Evolutionary conservation across 345 rosid species (phyloP), one percentile per base, ranked within the genome.

Genomic region (Aegle marmelos): DNA sequence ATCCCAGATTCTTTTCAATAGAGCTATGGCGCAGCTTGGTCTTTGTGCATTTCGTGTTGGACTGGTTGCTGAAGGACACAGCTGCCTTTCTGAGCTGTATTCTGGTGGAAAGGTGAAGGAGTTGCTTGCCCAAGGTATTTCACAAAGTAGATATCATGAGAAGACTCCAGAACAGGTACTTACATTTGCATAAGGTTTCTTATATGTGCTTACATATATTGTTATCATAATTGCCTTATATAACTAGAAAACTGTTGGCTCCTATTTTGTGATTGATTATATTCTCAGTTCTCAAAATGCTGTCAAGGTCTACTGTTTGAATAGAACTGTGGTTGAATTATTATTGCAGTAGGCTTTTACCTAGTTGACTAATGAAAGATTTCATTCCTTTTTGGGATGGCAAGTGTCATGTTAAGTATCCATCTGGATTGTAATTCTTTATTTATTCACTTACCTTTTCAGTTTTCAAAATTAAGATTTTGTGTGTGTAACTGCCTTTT

Each of bases 21-120:
- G 99, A 83, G 89, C 97, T 19, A 94, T 94, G 99, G 98, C 99
- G 5, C 98, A 96, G 80, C 91, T 96, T 75, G 99, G 99, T 72
- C 88, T 96, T 28, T 96, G 99, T 82, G 95, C 98, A 21, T 94
- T 96, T 78, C 88, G 94, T 57, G 87, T 85, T 85, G 98, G 97
- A 59, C 84, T 96, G 78, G 85, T 89, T 73, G 74, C 91, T 27
- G 99, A 94, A 79, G 92, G 84, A 66, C 97, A 96, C 61, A 86
- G 97, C 71, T 96, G 99, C 77, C 97, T 96, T 78, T 83, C 95
- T 17, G 99, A 96, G 71, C 83, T 96, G 37, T 96, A 96, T 82
- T 89, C 95, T 13, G 98, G 95, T 85, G 98, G 96, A 80, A 88
- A 97, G 83, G 97, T 94, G 30, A 90, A 89, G 83, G 99, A 96